Evolutionary conservation across 208 protist species (phyloP), one percentile per base, ranked within the genome.

Genomic region (Lotmaria passim): DNA sequence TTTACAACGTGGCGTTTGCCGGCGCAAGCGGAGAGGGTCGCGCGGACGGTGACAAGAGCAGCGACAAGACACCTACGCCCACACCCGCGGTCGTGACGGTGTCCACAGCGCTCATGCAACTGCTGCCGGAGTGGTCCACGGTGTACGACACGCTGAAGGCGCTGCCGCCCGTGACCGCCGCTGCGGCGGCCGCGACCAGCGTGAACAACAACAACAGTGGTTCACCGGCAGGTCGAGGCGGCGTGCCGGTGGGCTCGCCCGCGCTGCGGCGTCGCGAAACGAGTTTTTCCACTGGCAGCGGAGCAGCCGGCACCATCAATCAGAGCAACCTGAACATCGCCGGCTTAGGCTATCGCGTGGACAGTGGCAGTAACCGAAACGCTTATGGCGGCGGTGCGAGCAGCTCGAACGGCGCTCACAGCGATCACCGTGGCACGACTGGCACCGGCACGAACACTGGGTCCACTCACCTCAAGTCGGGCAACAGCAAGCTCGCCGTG

Each of bases 51-150:
- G 0, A 17, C 26, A 39, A n/a, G 26, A 19, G 38, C 33, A 7
- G 58, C 55, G 0, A 26, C 30, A 5, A n/a, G n/a, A n/a, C n/a
- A n/a, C n/a, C n/a, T n/a, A 66, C 69, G 39, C 58, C 68, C 23
- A 14, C 61, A 34, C 17, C 67, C 3, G 65, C 63, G 5, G 63
- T 71, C 36, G 69, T 73, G n/a, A 50, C 51, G 23, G 78, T 84
- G 21, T 52, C 43, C 3, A 58, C 75, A 7, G 73, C 58, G 12
- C 43, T 93, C 66, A 21, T 65, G 39, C 52, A 67, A 30, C 61
- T 89, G 44, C 66, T 85, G 61, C 46, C 58, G 11, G 73, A 89
- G 73, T 84, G 83, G 75, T 66, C 55, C 17, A 62, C 7, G 5
- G 50, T 90, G n/a, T 77, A 82, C 47, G 74, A 76, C 8, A 56